Evolutionary conservation across 2,329 filamentous ascomycete genomes (phyloP), one percentile per base, ranked within the genome.

Genomic region (Paradendryphiella salina): DNA sequence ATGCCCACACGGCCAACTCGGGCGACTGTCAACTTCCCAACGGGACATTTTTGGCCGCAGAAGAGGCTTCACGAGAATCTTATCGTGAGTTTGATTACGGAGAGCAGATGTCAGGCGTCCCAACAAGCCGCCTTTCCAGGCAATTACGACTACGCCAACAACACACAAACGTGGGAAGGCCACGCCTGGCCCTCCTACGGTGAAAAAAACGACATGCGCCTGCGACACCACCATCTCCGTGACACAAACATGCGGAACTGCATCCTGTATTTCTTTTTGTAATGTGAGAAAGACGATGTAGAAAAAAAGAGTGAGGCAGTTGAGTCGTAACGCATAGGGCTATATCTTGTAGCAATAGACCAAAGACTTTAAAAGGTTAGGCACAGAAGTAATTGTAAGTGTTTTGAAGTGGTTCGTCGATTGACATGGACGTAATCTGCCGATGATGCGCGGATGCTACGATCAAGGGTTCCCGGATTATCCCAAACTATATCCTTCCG

Each of bases 191-290:
- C 38, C 11, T 13, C 13, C 26, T 3, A 11, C 21, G 8, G 10
- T 9, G 3, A 28, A 15, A 7, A 8, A 7, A 8, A 18, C 8
- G 20, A 23, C 36, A 5, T 20, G 45, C 5, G 13, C 48, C 57
- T 61, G 63, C 43, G 64, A 63, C 37, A 42, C 47, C 5, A 56
- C 57, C 4, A 15, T 59, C 5, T 37, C 44, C 2, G 17, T 63
- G 3, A 40, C 50, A n/a, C n/a, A n/a, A n/a, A n/a, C n/a, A n/a
- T n/a, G n/a, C n/a, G n/a, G n/a, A n/a, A n/a, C 55, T 73, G 6
- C 59, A 67, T 2, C 66, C 60, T 3, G 31, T 69, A 3, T 65
- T 72, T 17, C 48, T 72, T 15, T 60, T 74, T 35, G 21, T 66
- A 1, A 64, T 46, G 63, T 61, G 1, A 32, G 3, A 1, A 51